Evolutionary conservation across 2,329 filamentous ascomycete genomes (phyloP).

Genomic region (Aureobasidium sp.): DNA sequence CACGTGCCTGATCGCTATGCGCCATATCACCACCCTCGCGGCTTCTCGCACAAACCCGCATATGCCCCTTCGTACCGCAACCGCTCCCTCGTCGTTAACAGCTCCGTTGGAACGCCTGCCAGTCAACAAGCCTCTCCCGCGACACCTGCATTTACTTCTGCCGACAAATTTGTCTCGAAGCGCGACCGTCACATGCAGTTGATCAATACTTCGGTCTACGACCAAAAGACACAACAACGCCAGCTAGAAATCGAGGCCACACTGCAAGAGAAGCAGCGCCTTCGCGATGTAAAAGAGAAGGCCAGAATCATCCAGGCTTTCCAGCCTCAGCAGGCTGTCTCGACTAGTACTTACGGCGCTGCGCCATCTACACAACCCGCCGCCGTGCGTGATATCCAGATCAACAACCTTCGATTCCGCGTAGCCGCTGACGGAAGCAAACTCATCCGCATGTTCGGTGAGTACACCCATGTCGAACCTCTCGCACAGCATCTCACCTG

Average conservation of each 20-base stretch:
- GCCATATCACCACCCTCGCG: conserved; percentile 15
- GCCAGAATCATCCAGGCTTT: conserved; percentile 48
- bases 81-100: conserved; percentile 17
- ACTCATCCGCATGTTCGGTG: conserved; percentile 66
- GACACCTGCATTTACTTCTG: neutral
- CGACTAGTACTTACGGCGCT: conserved; percentile 10
- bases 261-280: conserved; percentile 49
- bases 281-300: conserved; percentile 53
- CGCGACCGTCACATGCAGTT: conserved; percentile 46
- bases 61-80: conserved; percentile 17
- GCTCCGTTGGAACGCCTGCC: neutral
- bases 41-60: conserved; percentile 7
- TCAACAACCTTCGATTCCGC: conserved; percentile 67
- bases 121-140: conserved; percentile 8
- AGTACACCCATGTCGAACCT: conserved; percentile 25
- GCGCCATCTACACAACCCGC: conserved; percentile 14
- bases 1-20: conserved; percentile 14
- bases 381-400: conserved; percentile 51
- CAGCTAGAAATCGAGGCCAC: conserved; percentile 67
- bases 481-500: conserved; percentile 16
- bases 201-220: conserved; percentile 72
- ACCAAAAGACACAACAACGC: conserved; percentile 63
- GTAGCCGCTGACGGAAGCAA: conserved; percentile 76
- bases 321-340: conserved; percentile 15
- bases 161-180: conserved; percentile 15